Percentiles rank a stretch among this genome's conserved stretches.
These are phyloP conservation scores for Clausena lansium DNA, from an alignment of 345 rosid genomes.

Conservation along the genomic window DNA sequence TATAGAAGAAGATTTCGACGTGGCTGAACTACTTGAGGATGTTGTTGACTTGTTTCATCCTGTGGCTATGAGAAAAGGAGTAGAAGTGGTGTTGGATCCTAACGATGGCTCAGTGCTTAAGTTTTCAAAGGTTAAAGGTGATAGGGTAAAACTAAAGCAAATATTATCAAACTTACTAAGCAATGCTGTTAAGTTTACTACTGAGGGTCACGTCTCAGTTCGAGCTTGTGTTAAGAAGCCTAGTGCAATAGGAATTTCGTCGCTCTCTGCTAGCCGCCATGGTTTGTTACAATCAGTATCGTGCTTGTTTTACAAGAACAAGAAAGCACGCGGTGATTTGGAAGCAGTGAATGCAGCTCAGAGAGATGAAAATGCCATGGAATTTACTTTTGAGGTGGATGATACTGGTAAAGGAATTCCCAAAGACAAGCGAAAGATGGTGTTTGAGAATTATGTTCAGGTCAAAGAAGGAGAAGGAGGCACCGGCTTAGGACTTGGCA, in stretches of 20 bases:
- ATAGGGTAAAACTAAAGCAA: conserved; percentile 58
- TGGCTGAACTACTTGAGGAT: conserved; percentile 57
- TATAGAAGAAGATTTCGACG: conserved; percentile 63
- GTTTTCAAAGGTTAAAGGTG: conserved; percentile 53
- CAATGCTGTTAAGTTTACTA: conserved; percentile 85
- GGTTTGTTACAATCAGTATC: conserved; percentile 24
- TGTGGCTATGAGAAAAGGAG: conserved; percentile 54
- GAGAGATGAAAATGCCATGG: conserved; percentile 33
- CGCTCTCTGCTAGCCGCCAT: conserved; percentile 29
- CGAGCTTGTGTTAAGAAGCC: conserved; percentile 62
- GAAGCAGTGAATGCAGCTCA: conserved; percentile 23
- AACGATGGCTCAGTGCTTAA: conserved; percentile 53
- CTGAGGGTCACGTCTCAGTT: conserved; percentile 54
- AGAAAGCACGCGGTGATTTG: conserved; percentile 18
- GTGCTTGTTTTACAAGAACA: conserved; percentile 23
- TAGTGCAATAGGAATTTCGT: conserved; percentile 31
- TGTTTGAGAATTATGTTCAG: conserved; percentile 79
- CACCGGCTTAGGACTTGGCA: conserved; percentile 87
- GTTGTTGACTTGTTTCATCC: conserved; percentile 59
- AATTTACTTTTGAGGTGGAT: conserved; percentile 68
- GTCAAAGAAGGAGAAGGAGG: conserved; percentile 73
- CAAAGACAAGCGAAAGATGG: conserved; percentile 51
- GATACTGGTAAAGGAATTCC: conserved; percentile 92
- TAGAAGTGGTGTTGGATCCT: conserved; percentile 65
- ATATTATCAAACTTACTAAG: conserved; percentile 58